Percentiles rank a stretch among this genome's conserved stretches.
phyloP scores from a whole-genome alignment of 2,329 filamentous ascomycete genomes.

The Neofusicoccum kwambonambiense region DNA sequence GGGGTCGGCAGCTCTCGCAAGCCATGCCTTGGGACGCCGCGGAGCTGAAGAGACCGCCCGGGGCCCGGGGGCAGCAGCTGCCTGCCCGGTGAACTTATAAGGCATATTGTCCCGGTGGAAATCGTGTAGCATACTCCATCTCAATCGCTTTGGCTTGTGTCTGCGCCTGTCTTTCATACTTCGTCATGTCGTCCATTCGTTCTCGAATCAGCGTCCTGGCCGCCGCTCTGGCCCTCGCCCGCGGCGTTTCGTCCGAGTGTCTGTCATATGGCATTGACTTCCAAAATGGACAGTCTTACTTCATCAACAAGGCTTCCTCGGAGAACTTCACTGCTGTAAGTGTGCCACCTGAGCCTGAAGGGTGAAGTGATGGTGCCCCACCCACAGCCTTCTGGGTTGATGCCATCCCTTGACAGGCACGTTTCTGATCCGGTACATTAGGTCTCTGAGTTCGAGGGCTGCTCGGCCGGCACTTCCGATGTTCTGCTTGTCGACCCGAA shows the following conservation, averaged over 20 bases:
- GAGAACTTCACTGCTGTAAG: constrained; percentile 39
- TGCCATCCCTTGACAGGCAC: too few relatives aligned
- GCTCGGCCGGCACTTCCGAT: constrained; percentile 40
- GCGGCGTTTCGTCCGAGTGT: constrained; percentile 28
- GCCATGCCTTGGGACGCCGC: neutral
- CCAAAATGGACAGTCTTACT: constrained; percentile 44
- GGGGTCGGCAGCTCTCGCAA: neutral
- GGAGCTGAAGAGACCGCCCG: neutral
- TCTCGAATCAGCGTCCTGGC: constrained; percentile 27
- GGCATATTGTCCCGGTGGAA: neutral
- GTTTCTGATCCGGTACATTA: constrained; percentile 13
- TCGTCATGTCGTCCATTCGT: constrained; percentile 29
- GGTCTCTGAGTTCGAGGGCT: constrained; percentile 46
- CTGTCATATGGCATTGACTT: constrained; percentile 44
- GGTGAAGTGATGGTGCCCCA: neutral
- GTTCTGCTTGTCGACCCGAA: constrained; percentile 44
- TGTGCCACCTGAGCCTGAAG: neutral
- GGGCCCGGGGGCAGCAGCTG: neutral
- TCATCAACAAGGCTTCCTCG: constrained; percentile 44
- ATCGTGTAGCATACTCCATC: neutral
- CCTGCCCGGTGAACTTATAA: neutral
- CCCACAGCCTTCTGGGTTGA: too few relatives aligned
- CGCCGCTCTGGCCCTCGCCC: constrained; percentile 27
- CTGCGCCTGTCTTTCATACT: neutral
- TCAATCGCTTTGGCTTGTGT: constrained; percentile 5